Base-by-base conservation (phyloP, 75 land plant species). In the Pinus tabuliformis region DNA sequence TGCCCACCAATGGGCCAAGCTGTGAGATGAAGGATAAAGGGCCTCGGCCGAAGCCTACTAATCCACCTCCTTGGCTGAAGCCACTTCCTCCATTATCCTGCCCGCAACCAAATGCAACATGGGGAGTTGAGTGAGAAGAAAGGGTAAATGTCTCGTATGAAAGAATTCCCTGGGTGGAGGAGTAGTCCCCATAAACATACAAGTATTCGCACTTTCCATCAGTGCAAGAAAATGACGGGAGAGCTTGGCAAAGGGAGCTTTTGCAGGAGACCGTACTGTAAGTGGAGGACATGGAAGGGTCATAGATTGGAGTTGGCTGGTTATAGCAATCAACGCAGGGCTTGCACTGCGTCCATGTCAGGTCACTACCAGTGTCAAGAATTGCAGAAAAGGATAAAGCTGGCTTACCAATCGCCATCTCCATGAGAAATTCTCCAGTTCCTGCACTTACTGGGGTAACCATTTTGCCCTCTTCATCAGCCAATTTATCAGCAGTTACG, bases 131-230 rank as follows among this genome's bases (percentile, higher is more conserved):
- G 5, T 17, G 11, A 11, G 20, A 17, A 2, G 54, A 8, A 8
- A 70, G 80, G 1, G 80, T 73, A 4, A 84, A 16, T 11, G 83
- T 74, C 16, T 84, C 86, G 58, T 68, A 26, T 15, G 73, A 17
- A 9, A 84, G 45, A 3, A n/a, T 59, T 1, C 86, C 80, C 17
- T 58, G 18, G 39, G 84, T 81, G 12, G 37, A 42, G 24, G 86
- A 84, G 0, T 63, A 73, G 61, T 84, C 86, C 12, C 86, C 84
- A 71, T 84, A 84, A 12, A 17, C 17, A 58, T 84, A 81, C 12
- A 37, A 21, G 74, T 77, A 84, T 3, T 52, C 56, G 61, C 84
- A 84, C 39, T 59, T 45, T 12, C 21, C 64, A 11, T 42, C 0
- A 2, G 60, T 17, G 56, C 42, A 30, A 21, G 64, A 64, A 18